A percentile compares a stretch with the other conserved stretches of the same genome.
Conservation (phyloP, 2,329 filamentous ascomycete genomes). For the Akanthomyces uredinophilus region DNA sequence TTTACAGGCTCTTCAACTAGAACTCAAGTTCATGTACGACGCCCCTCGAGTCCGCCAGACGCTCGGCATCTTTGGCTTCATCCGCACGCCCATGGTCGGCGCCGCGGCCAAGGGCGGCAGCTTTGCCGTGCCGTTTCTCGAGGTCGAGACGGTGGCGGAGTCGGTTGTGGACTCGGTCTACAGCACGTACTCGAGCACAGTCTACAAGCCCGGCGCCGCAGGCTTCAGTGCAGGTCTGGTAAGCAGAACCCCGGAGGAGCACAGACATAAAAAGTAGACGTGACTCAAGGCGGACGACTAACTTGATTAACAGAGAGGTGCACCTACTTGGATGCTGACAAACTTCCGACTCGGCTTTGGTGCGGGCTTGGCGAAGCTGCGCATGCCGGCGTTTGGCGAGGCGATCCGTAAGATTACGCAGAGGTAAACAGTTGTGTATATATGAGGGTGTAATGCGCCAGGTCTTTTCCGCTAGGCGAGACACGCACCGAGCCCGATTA, state of each 20-base stretch:
- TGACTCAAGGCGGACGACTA: background rate
- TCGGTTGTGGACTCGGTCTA: constrained; percentile 25
- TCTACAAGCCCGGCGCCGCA: constrained; percentile 27
- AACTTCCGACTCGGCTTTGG: background rate
- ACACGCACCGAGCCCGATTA: background rate
- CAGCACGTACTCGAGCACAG: constrained; percentile 26
- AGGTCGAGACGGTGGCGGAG: constrained; percentile 30
- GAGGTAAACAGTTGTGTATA: background rate
- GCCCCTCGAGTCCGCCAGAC: constrained; percentile 26
- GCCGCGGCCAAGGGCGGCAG: constrained; percentile 21
- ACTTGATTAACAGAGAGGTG: constrained; percentile 17
- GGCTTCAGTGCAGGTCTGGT: constrained; percentile 25
- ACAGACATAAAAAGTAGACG: too few relatives aligned
- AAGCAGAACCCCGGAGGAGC: constrained; percentile 11
- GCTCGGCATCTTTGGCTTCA: constrained; percentile 27
- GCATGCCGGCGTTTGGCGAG: background rate
- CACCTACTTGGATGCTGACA: constrained; percentile 20
- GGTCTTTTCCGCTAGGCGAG: too few relatives aligned
- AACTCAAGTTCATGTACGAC: constrained; percentile 26
- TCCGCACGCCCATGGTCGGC: constrained; percentile 26
- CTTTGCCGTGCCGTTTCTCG: constrained; percentile 28
- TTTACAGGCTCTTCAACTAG: constrained; percentile 26
- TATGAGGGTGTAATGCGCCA: background rate
- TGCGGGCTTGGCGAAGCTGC: background rate
- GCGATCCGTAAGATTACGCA: constrained; percentile 1